Evolutionary conservation across 768 basidiomycete genomes (phyloP), one percentile per base, ranked within the genome.

Genomic region (Phylloporus arenicola): DNA sequence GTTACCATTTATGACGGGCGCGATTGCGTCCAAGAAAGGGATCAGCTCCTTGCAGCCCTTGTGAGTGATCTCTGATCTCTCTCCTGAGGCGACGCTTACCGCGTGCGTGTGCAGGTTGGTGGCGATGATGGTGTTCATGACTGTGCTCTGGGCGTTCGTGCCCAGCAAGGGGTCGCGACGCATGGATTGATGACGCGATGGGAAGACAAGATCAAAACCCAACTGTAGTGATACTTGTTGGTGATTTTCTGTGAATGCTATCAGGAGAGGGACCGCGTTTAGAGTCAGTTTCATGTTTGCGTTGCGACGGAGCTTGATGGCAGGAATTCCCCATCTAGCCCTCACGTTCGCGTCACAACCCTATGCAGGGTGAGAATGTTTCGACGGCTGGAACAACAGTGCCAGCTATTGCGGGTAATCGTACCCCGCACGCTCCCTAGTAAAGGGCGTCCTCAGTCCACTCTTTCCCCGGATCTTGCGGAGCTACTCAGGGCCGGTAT

Each of bases 1-100:
- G 7, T 59, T 89, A 5, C 87, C 88, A 0, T 88, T 90, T 57
- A 74, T 88, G 53, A 84, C 84, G 1, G 86, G 87, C 20, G 75
- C 81, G 2, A 75, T 90, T 22, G 78, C 87, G 6, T 73, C 74
- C 22, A 80, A 73, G 52, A 77, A 80, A 34, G 86, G 77, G 0
- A 80, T 80, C 31, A 56, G 55, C 13, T 61, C 65, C 11, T 49
- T 79, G 50, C 75, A 76, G 54, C 66, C 66, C 12, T 16, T 68
- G 66, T 67, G 49, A 48, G 66, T 24, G 6, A 27, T 25, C 20
- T 2, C 16, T 7, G 33, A 1, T 20, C 29, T 16, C 16, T 10
- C 22, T 44, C 12, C 3, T 12, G 0, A 10, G 22, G 6, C 24
- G 2, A 3, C n/a, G 39, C 43, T 58, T 0, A 55, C 17, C 1